Percentiles rank a stretch among this genome's conserved stretches.
Evolutionary conservation across 495 filamentous ascomycete genomes (phyloP).

Genomic region (Penicillium lividum): DNA sequence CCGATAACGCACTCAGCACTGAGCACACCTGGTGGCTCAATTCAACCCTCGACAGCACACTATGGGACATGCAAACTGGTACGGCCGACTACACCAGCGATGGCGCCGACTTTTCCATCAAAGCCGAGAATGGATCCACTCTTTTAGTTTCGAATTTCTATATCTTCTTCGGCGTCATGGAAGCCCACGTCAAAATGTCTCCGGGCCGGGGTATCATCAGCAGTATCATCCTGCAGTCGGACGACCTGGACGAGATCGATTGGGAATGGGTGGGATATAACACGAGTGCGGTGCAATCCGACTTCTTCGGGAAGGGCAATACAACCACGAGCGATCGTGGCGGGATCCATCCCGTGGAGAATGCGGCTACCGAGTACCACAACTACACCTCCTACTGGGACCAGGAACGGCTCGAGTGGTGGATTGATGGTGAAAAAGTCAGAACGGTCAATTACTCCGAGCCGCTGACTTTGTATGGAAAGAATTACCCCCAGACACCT

Average conservation of each 20-base stretch:
- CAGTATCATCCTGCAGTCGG: slow-evolving; percentile 77
- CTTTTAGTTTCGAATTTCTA: slow-evolving; percentile 64
- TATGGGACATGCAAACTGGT: slow-evolving; percentile 64
- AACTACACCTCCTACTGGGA: slow-evolving; percentile 86
- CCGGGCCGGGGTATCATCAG: slow-evolving; percentile 72
- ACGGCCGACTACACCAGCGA: slow-evolving; percentile 60
- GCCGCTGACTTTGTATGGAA: slow-evolving; percentile 35
- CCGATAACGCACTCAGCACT: slow-evolving; percentile 75
- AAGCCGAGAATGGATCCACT: slow-evolving; percentile 53
- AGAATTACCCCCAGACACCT: slow-evolving; percentile 80
- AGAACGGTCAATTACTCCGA: slow-evolving; percentile 58
- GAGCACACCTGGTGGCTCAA: slow-evolving; percentile 74
- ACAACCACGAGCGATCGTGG: slow-evolving; percentile 68
- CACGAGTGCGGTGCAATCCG: slow-evolving; percentile 66
- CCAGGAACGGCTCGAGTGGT: slow-evolving; percentile 69
- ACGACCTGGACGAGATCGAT: slow-evolving; percentile 85
- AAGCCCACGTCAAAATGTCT: slow-evolving; percentile 63
- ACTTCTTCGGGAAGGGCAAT: slow-evolving; percentile 86
- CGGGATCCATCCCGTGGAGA: slow-evolving; percentile 43
- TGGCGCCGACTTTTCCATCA: slow-evolving; percentile 66
- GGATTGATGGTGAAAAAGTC: slow-evolving; percentile 66
- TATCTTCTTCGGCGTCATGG: slow-evolving; percentile 74
- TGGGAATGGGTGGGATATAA: slow-evolving; percentile 59
- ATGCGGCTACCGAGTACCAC: slow-evolving; percentile 63
- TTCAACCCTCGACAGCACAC: slow-evolving; percentile 61